These are phyloP conservation scores for Phaeoacremonium minimum DNA, from an alignment of 2,329 filamentous ascomycete genomes.

Conservation along the genomic window DNA sequence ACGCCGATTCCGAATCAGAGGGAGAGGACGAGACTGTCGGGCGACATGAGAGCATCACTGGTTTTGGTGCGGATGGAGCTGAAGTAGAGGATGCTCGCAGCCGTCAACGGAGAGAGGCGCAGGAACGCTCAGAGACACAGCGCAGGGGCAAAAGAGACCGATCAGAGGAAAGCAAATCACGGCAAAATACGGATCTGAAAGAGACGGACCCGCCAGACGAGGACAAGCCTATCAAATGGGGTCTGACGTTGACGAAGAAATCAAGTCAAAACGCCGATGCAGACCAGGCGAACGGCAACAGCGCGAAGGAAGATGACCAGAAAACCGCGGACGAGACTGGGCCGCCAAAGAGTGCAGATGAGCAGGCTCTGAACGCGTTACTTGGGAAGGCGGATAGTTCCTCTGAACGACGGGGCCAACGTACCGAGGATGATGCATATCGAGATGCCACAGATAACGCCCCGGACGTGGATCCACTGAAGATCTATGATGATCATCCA, in stretches of 20 bases:
- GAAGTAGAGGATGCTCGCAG: constrained; percentile 1
- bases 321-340: constrained; percentile 17
- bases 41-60: constrained; percentile 8
- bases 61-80: constrained; percentile 9
- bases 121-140: constrained; percentile 19
- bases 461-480: constrained; percentile 71
- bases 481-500: constrained; percentile 83
- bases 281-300: constrained; percentile 37
- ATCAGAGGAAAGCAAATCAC: constrained; percentile 3
- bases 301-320: constrained; percentile 52
- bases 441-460: constrained; percentile 65
- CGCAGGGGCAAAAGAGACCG: constrained; percentile 5
- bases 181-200: constrained; percentile 1
- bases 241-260: constrained; percentile 25
- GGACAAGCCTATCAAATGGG: constrained; percentile 31
- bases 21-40: constrained; percentile 4
- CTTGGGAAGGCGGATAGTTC: constrained; percentile 47
- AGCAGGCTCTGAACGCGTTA: constrained; percentile 62
- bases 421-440: constrained; percentile 66
- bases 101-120: constrained; percentile 21
- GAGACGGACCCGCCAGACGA: constrained; percentile 22
- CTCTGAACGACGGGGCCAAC: constrained; percentile 37
- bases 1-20: constrained; percentile 35
- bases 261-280: constrained; percentile 23
- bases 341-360: constrained; percentile 29